phyloP scores from a whole-genome alignment of 2,329 filamentous ascomycete genomes.

The Phialocephala sp. region DNA sequence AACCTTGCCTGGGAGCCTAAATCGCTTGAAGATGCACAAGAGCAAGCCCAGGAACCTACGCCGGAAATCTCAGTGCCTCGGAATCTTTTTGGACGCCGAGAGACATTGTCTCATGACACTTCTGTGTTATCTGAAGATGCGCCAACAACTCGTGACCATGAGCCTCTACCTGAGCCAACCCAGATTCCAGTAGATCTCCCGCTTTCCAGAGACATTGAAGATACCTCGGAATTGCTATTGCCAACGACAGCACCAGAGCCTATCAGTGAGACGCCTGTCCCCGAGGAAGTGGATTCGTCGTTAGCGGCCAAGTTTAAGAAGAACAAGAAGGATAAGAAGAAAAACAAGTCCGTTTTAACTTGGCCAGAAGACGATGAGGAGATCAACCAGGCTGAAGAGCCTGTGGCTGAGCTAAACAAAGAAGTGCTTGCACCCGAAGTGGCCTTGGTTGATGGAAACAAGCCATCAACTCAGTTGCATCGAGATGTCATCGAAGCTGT shows the following conservation, averaged over 20 bases:
- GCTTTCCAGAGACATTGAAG: constrained; percentile 1
- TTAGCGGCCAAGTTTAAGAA: constrained; percentile 19
- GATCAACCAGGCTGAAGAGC: not conserved
- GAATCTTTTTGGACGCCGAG: not conserved
- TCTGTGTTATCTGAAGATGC: not conserved
- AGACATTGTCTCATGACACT: not conserved
- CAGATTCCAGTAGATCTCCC: not conserved
- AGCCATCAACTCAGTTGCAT: not conserved
- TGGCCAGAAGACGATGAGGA: constrained; percentile 3
- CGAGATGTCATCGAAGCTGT: not conserved
- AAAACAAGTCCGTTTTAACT: constrained; percentile 8
- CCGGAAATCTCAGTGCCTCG: not conserved
- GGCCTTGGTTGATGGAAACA: not conserved
- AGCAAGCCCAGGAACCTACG: constrained; percentile 31
- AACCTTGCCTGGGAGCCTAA: constrained; percentile 20
- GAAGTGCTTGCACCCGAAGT: not conserved
- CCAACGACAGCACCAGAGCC: not conserved
- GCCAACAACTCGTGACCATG: not conserved
- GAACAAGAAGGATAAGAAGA: constrained; percentile 39
- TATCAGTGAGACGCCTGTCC: not conserved
- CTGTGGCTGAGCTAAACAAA: not conserved
- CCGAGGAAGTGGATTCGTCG: not conserved
- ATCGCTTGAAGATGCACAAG: constrained; percentile 29
- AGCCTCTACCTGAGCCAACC: not conserved
- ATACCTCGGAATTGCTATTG: constrained; percentile 1